Evolutionary conservation across 2,329 filamentous ascomycete species (phyloP).

Genomic region (Diplodia corticola): DNA sequence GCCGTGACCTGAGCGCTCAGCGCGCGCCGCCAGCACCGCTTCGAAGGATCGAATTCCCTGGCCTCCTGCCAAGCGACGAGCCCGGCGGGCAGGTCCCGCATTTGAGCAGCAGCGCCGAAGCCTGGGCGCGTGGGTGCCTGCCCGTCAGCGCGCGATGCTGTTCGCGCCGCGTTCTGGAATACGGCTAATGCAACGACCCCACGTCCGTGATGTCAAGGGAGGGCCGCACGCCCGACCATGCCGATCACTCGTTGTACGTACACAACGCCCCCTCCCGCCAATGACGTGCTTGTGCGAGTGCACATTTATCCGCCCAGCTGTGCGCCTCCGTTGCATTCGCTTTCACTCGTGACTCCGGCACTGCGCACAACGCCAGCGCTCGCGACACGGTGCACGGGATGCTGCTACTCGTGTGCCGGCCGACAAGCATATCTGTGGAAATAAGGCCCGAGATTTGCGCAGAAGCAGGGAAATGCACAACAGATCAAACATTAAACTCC

Average conservation of each 20-base stretch:
- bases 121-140: neutral
- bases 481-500: neutral
- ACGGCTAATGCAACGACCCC: constrained; percentile 16
- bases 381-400: neutral
- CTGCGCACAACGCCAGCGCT: neutral
- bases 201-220: constrained; percentile 20
- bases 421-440: neutral
- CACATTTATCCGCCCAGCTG: neutral
- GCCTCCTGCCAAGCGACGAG: constrained; percentile 11
- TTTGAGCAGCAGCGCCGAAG: neutral
- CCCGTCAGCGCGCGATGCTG: neutral
- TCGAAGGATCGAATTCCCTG: constrained; percentile 7
- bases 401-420: neutral
- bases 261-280: neutral
- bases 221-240: neutral
- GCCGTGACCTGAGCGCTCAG: neutral
- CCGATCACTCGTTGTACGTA: neutral
- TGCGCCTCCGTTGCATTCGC: neutral
- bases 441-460: neutral
- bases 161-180: constrained; percentile 2
- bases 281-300: neutral
- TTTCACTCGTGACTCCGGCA: neutral
- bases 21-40: neutral
- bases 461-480: neutral
- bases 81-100: constrained; percentile 1